Conservation (phyloP, 1,139 yeast species). For the Zhuliangozyma blackwelliae region DNA sequence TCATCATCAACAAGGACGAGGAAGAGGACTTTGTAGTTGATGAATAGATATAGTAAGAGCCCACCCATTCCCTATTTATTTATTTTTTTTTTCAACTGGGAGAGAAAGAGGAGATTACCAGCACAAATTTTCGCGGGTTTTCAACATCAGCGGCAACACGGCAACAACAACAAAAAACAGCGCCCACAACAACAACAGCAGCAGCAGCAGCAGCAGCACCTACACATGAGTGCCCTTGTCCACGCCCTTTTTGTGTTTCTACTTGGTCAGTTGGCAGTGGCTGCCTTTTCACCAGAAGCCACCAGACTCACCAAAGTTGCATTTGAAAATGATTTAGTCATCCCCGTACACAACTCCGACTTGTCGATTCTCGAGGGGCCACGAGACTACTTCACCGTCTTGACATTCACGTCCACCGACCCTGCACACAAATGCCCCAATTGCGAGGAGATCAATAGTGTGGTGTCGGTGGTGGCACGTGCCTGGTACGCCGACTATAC, state of each 20-base stretch:
- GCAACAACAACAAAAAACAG: no score
- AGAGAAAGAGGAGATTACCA: background rate
- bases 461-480: slow-evolving; percentile 35
- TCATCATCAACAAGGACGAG: slow-evolving; percentile 77
- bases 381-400: slow-evolving; percentile 34
- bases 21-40: slow-evolving; percentile 44
- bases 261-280: no score
- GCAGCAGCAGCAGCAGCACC: no score
- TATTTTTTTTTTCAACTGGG: background rate
- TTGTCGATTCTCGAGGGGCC: slow-evolving; percentile 29
- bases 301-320: slow-evolving; percentile 3
- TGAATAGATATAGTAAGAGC: slow-evolving; percentile 8
- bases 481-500: slow-evolving; percentile 44
- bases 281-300: slow-evolving; percentile 1
- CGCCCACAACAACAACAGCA: no score
- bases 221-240: no score
- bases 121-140: no score
- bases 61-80: background rate
- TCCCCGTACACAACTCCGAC: slow-evolving; percentile 27
- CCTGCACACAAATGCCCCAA: slow-evolving; percentile 29
- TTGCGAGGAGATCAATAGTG: slow-evolving; percentile 18
- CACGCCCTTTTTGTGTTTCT: no score
- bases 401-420: slow-evolving; percentile 33
- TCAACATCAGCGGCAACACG: no score
- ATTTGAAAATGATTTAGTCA: slow-evolving; percentile 11